Conservation (phyloP, 345 rosid species). For the Physaria fendleri region DNA sequence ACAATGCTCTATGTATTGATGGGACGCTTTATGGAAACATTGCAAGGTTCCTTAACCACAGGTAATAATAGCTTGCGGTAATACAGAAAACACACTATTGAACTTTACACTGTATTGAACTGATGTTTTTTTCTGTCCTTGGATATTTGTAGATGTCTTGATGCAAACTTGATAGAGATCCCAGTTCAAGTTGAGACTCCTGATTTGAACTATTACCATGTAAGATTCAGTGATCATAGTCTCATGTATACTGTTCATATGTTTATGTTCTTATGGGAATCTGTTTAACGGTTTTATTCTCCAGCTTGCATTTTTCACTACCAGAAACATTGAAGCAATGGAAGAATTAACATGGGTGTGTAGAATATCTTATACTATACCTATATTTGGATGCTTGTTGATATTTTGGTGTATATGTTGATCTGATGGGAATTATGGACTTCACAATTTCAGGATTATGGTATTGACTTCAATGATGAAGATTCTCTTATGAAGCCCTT, state of each 20-base stretch:
- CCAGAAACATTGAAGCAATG: constrained; percentile 47
- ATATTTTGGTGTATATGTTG: background rate
- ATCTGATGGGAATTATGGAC: background rate
- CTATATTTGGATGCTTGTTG: background rate
- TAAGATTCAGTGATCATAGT: constrained; percentile 17
- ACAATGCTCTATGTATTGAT: constrained; percentile 70
- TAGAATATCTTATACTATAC: background rate
- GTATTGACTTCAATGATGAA: constrained; percentile 64
- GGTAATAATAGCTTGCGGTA: constrained; percentile 36
- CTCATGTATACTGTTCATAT: background rate
- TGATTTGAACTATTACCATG: constrained; percentile 70
- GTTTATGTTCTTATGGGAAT: background rate
- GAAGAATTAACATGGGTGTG: constrained; percentile 87
- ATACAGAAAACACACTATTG: background rate
- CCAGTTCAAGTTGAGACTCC: constrained; percentile 74
- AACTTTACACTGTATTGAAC: background rate
- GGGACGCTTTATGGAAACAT: constrained; percentile 66
- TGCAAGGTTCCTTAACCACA: constrained; percentile 79
- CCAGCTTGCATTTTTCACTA: constrained; percentile 77
- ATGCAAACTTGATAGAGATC: constrained; percentile 76
- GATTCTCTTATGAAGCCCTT: constrained; percentile 44
- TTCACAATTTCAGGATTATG: constrained; percentile 61
- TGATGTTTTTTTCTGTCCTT: background rate
- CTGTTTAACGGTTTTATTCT: background rate
- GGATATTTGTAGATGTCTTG: constrained; percentile 42